phyloP scores from a whole-genome alignment of 1,284 basidiomycete genomes.

The Irpex lacteus region DNA sequence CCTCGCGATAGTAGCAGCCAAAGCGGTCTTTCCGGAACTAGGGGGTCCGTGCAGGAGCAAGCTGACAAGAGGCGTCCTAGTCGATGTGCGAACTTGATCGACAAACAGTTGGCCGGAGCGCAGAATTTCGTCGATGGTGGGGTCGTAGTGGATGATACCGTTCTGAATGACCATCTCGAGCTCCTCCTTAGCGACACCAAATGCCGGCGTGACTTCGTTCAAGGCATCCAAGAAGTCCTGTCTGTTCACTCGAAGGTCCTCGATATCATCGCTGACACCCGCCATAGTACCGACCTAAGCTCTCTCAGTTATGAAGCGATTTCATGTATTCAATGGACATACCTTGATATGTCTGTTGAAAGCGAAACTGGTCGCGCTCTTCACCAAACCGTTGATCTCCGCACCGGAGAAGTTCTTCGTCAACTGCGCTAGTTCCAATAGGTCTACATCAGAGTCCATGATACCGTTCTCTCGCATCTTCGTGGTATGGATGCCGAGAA shows the following conservation, averaged over 20 bases:
- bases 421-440: constrained; percentile 77
- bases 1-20: constrained; percentile 94
- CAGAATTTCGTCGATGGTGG: constrained; percentile 77
- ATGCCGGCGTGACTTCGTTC: constrained; percentile 95
- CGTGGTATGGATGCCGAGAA: constrained; percentile 92
- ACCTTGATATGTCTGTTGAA: constrained; percentile 91
- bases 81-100: constrained; percentile 91
- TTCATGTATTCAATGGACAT: neutral
- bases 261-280: constrained; percentile 93
- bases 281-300: constrained; percentile 87
- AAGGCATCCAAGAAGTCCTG: constrained; percentile 90
- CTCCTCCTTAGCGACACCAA: constrained; percentile 98
- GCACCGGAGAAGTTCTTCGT: constrained; percentile 99
- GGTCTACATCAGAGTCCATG: constrained; percentile 87
- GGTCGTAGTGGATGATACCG: constrained; percentile 92
- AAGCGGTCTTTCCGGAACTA: constrained; percentile 92
- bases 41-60: constrained; percentile 89
- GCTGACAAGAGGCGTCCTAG: constrained; percentile 90
- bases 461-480: constrained; percentile 94
- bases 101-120: constrained; percentile 92
- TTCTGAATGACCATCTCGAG: constrained; percentile 93
- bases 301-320: neutral
- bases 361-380: constrained; percentile 97
- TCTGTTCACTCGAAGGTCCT: constrained; percentile 87
- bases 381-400: constrained; percentile 94